Evolutionary conservation across 2,329 filamentous ascomycete species (phyloP), one percentile per base, ranked within the genome.

Genomic region (Venturia asperata): DNA sequence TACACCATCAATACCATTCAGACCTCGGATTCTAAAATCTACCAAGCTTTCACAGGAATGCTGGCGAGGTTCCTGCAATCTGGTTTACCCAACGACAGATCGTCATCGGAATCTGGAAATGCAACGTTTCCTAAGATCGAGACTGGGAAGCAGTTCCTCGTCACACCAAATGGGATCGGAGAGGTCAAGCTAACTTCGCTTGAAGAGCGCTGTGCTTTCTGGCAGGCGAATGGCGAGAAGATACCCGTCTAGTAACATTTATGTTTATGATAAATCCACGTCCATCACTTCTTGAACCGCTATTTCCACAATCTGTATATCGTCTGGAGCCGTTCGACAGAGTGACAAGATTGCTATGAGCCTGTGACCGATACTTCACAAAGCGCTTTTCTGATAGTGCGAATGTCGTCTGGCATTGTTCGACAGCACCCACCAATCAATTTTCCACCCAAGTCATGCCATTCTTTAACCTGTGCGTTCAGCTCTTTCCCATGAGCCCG

Each of bases 1-100:
- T 83, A 87, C 68, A 76, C 76, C 42, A 71, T 85, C 69, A 83
- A 83, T 66, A 64, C 77, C 0, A 72, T 83, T 2, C 85, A 87
- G 66, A 70, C 79, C 65, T 75, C 78, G 0, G 78, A 87, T 67
- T 77, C 80, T 0, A 67, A 82, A 0, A 82, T 82, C 6, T 87
- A 87, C 67, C 67, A 81, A 21, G 84, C 82, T 13, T 87, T 81
- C 67, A 72, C 80, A 0, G 85, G 85, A 5, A 83, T 84, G 0
- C 81, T 87, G 70, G 84, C 82, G 0, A 83, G 81, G 30, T 87
- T 86, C 72, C 81, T 87, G 66, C 78, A 83, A 71, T 84, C 82
- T 0, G 83, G 83, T 0, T 79, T 86, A 71, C 83, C 85, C 0
- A 86, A 87, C 69, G 77, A 82, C 66, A 86, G 86, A 66, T 67